Evolutionary conservation across 2,329 filamentous ascomycete genomes (phyloP), one percentile per base, ranked within the genome.

Genomic region (Diatrype stigma): DNA sequence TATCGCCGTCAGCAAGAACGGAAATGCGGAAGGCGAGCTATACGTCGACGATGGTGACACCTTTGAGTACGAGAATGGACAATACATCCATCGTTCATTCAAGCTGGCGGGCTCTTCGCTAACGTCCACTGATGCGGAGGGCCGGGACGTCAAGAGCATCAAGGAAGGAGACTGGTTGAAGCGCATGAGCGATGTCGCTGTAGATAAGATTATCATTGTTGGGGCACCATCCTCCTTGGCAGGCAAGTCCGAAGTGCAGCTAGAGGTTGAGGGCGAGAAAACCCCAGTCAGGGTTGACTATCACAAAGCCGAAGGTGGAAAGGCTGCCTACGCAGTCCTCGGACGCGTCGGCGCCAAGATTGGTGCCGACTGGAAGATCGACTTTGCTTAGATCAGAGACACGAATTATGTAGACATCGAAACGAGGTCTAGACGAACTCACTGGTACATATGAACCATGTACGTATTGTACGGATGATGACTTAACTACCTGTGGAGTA

Each of bases 1-100:
- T 2, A 77, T 97, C 2, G 81, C 82, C 0, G 75, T 95, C 16
- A 76, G 82, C 59, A 81, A 83, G 58, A 76, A 81, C 30, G 85
- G 87, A 48, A 82, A 64, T 5, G 90, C 93, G 0, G 81, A 86
- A 45, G 94, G 94, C 26, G 86, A 88, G 46, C 74, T 99, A 7
- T 99, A 99, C 64, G 77, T 90, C 28, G 94, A 99, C 64, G 94
- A 99, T 59, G 94, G 94, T 45, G 92, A 97, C 70, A 89, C 87
- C 1, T 99, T 92, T 60, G 90, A 96, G 50, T 91, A 89, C 65
- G 77, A 95, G 68, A 76, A 84, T 56, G 93, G 92, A 11, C 90
- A 90, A 55, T 96, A 88, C 70, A 92, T 97, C 60, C 86, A 96
- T 72, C 89, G 91, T 52, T 79, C 76, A 53, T 96, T 99, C 72